Base-by-base conservation (phyloP, 176 grass and related monocot species). In the Hordeum marinum region DNA sequence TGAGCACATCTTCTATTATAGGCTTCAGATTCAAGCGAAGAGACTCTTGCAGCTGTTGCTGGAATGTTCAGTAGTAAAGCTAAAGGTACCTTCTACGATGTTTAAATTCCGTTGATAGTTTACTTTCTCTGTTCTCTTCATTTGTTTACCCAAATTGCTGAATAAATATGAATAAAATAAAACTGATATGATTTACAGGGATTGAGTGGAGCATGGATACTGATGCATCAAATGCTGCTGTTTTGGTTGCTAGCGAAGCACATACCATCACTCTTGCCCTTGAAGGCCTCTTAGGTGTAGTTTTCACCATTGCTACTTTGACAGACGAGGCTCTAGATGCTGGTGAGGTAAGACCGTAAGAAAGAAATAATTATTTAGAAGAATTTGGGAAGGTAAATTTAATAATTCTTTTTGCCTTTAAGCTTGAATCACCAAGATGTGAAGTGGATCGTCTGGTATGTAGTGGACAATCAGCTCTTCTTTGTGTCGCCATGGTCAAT, bases 1-100 rank as follows among this genome's bases (percentile, higher is more conserved):
- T 67, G 39, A 77, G 83, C 64, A 72, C 71, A 59, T 78, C 41
- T 80, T 76, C 52, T 88, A 20, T 80, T 92, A 58, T 88, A 98
- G 96, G 91, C 88, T 81, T 90, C 96, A 84, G 96, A 98, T 85
- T 95, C 81, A 76, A 98, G 96, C 17, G 96, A 98, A 85, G 93
- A 98, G 78, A 95, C 93, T 83, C 89, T 98, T 65, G 91, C 89
- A 76, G 96, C 96, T 74, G 93, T 98, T 90, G 93, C 91, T 70
- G 96, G 96, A 82, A 98, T 98, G 96, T 98, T 98, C 84, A 98
- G 86, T 77, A 98, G 96, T 86, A 98, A 98, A 98, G 96, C 96
- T 85, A 98, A 98, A 98, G 96, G 93, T 98, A 81, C n/a, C 58
- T 60, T 89, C 78, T 82, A 77, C 42, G 70, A 57, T 65, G 34